phyloP scores from a whole-genome alignment of 2,329 filamentous ascomycete genomes.

The Elsinoe australis region DNA sequence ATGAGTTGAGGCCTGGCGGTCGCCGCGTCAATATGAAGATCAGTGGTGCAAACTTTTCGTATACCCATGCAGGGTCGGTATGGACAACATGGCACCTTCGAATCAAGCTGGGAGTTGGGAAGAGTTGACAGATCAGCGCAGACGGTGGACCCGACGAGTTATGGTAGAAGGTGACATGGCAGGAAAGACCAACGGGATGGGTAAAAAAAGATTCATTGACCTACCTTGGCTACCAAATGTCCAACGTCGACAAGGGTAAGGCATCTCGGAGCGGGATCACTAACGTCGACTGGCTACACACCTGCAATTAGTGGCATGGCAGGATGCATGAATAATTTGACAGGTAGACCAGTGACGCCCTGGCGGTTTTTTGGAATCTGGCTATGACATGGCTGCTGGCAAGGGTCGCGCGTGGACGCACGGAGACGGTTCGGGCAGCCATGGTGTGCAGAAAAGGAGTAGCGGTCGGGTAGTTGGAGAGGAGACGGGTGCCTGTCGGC shows the following conservation, averaged over 20 bases:
- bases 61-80: too few species aligned
- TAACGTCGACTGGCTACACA: constrained; percentile 3
- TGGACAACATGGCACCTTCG: too few species aligned
- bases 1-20: too few species aligned
- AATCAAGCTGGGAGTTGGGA: too few species aligned
- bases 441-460: background rate
- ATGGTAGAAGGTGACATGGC: background rate
- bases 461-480: background rate
- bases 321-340: constrained; percentile 13
- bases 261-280: constrained; percentile 4
- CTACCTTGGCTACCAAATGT: background rate
- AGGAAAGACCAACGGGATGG: background rate
- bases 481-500: background rate
- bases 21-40: too few species aligned
- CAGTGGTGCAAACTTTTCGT: too few species aligned
- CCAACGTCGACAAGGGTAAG: constrained; percentile 6
- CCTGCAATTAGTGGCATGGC: background rate
- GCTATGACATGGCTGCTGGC: constrained; percentile 1
- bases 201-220: constrained; percentile 5
- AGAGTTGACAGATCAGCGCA: too few species aligned
- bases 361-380: constrained; percentile 11
- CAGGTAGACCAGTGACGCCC: constrained; percentile 14
- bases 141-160: too few species aligned
- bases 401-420: background rate
- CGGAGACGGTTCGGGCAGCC: constrained; percentile 13